Percentiles rank a stretch among this genome's conserved stretches.
These are phyloP conservation scores for Atalantia buxifolia DNA, from an alignment of 345 rosid species.

Conservation along the genomic window DNA sequence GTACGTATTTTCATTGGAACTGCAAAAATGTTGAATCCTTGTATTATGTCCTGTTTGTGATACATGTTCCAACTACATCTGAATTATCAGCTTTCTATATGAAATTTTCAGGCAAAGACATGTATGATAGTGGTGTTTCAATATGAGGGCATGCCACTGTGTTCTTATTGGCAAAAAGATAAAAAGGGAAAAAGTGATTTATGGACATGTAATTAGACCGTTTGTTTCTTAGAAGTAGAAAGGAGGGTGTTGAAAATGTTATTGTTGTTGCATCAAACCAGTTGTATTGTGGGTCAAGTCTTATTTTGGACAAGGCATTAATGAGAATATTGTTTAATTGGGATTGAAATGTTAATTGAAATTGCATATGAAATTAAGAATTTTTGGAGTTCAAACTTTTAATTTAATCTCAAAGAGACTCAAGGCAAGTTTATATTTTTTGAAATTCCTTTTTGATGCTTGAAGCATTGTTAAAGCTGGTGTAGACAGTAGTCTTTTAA, in stretches of 20 bases:
- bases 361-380: neutral
- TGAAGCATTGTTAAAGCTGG: conserved; percentile 4
- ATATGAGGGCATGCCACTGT: neutral
- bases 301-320: neutral
- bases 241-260: neutral
- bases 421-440: neutral
- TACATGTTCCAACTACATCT: neutral
- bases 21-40: neutral
- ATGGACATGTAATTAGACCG: neutral
- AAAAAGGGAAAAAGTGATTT: neutral
- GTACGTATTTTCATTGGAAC: neutral
- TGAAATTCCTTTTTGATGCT: neutral
- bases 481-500: neutral
- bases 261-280: neutral
- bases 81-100: neutral
- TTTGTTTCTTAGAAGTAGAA: neutral
- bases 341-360: neutral
- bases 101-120: neutral
- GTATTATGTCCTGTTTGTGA: neutral
- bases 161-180: neutral
- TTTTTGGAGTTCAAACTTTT: neutral
- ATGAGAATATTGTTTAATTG: neutral
- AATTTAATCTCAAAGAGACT: neutral
- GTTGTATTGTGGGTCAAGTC: neutral
- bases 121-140: neutral